Percentiles rank a stretch among this genome's conserved stretches.
Evolutionary conservation across 2,329 filamentous ascomycete genomes (phyloP).

Genomic region (Cladophialophora yegresii): DNA sequence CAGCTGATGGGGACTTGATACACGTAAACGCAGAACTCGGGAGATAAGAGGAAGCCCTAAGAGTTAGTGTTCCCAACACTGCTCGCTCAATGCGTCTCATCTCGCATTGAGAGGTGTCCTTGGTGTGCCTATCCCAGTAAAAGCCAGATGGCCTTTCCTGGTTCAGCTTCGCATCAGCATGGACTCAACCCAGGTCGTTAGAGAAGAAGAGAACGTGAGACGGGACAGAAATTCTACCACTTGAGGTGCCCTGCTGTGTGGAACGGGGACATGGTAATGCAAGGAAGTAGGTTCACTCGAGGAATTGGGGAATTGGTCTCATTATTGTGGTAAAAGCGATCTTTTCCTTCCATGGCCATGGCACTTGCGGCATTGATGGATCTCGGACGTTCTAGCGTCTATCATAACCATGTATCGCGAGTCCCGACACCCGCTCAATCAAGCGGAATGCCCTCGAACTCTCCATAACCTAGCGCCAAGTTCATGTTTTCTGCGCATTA

Average conservation of each 20-base stretch:
- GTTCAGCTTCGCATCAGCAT: background rate
- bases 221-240: background rate
- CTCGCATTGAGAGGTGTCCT: background rate
- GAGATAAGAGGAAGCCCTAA: background rate
- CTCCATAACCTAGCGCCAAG: constrained; percentile 80
- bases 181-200: background rate
- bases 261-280: background rate
- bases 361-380: background rate
- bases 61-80: background rate
- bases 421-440: constrained; percentile 38
- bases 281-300: no score
- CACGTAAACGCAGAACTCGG: background rate
- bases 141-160: background rate
- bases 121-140: background rate
- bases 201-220: background rate
- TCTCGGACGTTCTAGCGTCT: background rate
- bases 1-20: background rate
- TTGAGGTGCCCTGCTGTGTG: background rate
- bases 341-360: background rate
- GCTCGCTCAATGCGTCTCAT: background rate
- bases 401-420: background rate
- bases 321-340: constrained; percentile 3
- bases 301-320: background rate
- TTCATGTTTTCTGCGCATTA: constrained; percentile 78
- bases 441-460: constrained; percentile 82